Percentiles rank a stretch among this genome's conserved stretches.
Evolutionary conservation across 495 filamentous ascomycete genomes (phyloP).

Genomic region (Xylaria grammica): DNA sequence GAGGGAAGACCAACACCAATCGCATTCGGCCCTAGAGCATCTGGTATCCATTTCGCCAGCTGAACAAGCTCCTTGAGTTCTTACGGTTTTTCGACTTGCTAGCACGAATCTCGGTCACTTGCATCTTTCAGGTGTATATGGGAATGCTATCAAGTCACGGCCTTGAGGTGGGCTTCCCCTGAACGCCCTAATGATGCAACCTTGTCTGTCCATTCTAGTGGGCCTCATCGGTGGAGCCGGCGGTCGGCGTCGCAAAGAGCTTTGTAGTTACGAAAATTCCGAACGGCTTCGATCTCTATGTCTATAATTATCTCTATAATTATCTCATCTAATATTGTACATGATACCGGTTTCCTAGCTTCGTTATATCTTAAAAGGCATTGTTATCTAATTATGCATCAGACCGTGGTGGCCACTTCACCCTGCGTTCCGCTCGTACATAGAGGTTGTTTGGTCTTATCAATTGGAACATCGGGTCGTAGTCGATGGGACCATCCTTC

Average conservation of each 20-base stretch:
- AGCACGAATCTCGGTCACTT: no score
- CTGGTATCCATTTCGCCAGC: background rate
- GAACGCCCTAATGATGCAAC: no score
- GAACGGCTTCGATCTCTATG: background rate
- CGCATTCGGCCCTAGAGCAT: background rate
- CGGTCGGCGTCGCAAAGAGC: no score
- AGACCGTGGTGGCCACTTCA: slow-evolving; percentile 46
- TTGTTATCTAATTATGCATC: slow-evolving; percentile 65
- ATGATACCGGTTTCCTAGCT: background rate
- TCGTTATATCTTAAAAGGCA: background rate
- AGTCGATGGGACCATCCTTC: slow-evolving; percentile 52
- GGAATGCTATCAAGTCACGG: no score
- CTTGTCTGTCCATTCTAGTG: no score
- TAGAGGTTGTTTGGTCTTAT: slow-evolving; percentile 63
- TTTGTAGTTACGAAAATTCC: background rate
- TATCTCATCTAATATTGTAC: background rate
- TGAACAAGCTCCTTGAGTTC: no score
- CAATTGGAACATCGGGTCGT: slow-evolving; percentile 62
- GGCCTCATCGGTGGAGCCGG: no score
- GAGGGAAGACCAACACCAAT: background rate
- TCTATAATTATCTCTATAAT: background rate
- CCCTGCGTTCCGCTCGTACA: slow-evolving; percentile 51
- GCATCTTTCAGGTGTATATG: no score
- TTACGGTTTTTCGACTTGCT: no score
- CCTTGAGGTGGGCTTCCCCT: no score